Evolutionary conservation across 305 asterid species (phyloP), one percentile per base, ranked within the genome.

Genomic region (Euphrasia arctica): DNA sequence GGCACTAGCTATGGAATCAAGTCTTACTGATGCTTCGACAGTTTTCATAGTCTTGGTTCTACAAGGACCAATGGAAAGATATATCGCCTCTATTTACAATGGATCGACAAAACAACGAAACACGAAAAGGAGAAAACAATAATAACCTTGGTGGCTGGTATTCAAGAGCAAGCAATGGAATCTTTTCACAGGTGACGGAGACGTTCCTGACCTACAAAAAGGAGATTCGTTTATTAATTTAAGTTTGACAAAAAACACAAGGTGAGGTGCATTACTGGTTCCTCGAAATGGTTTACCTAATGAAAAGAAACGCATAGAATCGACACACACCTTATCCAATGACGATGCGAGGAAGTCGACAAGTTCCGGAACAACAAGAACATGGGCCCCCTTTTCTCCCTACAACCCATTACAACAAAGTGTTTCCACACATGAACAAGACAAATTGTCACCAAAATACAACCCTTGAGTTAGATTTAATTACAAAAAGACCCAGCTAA

Each of bases 361-460:
- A 49, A 90, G 91, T 71, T 93, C 98, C 2, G 97, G 96, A 78
- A 86, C 96, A 74, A 90, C 82, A 65, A 93, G 90, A 67, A 90
- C 66, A 41, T 90, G 95, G 66, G 95, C 97, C 47, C 97, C 98
- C 62, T 81, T 90, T 70, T 87, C 96, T 62, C 92, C 96, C 98
- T 92, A 60, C 70, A 54, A 66, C 56, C 59, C 62, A 66, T 51
- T 73, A 57, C 22, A 50, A 56, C 4, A 14, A 41, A 15, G 6
- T 15, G 70, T 34, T 14, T 47, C 25, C 43, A 36, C 32, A 59
- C 58, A 58, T 28, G 27, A 72, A 57, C 49, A 14, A n/a, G 22
- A 47, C 12, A 61, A 18, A 49, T 4, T 34, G 45, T 31, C 32
- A 56, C 52, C 10, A 50, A 48, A 65, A 28, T 61, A 50, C 42